Evolutionary conservation across 2,329 filamentous ascomycete genomes (phyloP), one percentile per base, ranked within the genome.

Genomic region (Boeremia exigua): DNA sequence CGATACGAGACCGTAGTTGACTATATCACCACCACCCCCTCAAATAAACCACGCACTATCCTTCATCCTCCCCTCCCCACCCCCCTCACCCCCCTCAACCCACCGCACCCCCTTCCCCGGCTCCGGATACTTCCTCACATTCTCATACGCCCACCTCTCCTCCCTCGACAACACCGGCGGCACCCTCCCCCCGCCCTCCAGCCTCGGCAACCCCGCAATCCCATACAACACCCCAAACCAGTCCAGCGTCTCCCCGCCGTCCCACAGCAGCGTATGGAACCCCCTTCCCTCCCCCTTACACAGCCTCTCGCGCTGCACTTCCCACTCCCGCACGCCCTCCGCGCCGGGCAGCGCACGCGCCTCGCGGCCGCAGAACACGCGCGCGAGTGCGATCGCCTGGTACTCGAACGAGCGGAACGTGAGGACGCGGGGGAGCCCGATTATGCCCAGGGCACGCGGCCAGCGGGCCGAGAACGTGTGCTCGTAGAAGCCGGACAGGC

Each of bases 321-420:
- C 83, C 83, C 83, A 85, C n/a, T 54, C 58, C 32, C 69, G 57
- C 61, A 82, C 80, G 48, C 23, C 43, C 8, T 25, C 12, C 12
- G 5, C 23, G 29, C 25, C 6, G 3, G 51, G 51, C 12, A 54
- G 79, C 73, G 72, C 43, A 0, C 61, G 52, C 0, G 74, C 62
- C 28, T 79, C 77, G 12, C 82, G 71, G 0, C 74, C 73, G 0
- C 81, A 70, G 61, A 79, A 84, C 0, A 83, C 61, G 2, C 83
- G 74, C 3, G 83, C 82, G 0, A 85, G 68, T 1, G 82, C 81
- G 36, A 84, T 73, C 1, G 81, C 82, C 64, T 85, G 83, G 57
- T 85, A 85, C 65, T 85, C 83, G 57, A 84, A 84, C 32, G 79
- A 81, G 6, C 82, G 69, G 53, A 84, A 85, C 0, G 82, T 84